Percentiles rank a stretch among this genome's conserved stretches.
Evolutionary conservation across 176 grass and related monocot species (phyloP).

Genomic region (Sorghum bicolor): Sorghum_bicolor_NCBIv3 NC_012870.2:78719001-78719500

Average conservation of each 20-base stretch:
- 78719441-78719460: conserved; percentile 19
- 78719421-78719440: neutral
- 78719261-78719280: neutral
- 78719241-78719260: neutral
- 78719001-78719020: conserved; percentile 50
- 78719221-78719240: neutral
- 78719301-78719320: neutral
- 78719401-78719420: neutral
- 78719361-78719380: neutral
- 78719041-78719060: conserved; percentile 79
- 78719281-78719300: neutral
- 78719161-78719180: conserved; percentile 8
- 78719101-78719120: conserved; percentile 13
- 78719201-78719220: neutral
- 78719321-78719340: neutral
- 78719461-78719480: conserved; percentile 98
- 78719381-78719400: neutral
- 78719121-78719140: neutral
- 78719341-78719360: neutral
- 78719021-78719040: conserved; percentile 95
- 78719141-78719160: neutral
- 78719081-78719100: conserved; percentile 87
- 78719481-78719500: conserved; percentile 96
- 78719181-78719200: neutral
- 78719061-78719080: conserved; percentile 98